phyloP scores from a whole-genome alignment of 2,329 filamentous ascomycete species.

The Fusarium mangiferae region DNA sequence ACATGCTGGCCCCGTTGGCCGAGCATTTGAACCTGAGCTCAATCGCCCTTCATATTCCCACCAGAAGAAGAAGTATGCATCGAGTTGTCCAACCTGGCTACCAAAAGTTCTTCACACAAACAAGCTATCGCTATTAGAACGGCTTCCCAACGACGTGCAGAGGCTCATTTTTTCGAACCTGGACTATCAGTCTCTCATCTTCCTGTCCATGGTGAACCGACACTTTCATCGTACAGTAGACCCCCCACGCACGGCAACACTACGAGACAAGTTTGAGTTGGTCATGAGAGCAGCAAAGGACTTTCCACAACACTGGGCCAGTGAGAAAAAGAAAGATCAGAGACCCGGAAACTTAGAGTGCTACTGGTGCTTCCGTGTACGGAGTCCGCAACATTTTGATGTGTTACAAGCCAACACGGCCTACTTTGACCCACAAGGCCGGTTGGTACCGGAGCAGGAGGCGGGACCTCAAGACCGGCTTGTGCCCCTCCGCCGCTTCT shows the following conservation, averaged over 20 bases:
- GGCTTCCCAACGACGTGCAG: slow-evolving; percentile 49
- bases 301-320: slow-evolving; percentile 54
- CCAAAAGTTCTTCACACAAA: slow-evolving; percentile 7
- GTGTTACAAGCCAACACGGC: slow-evolving; percentile 48
- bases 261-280: slow-evolving; percentile 52
- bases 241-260: slow-evolving; percentile 49
- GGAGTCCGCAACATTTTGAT: slow-evolving; percentile 53
- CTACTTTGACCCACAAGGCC: slow-evolving; percentile 47
- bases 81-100: slow-evolving; percentile 20
- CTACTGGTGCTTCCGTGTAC: slow-evolving; percentile 56
- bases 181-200: slow-evolving; percentile 56
- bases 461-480: slow-evolving; percentile 45
- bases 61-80: slow-evolving; percentile 9
- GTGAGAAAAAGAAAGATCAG: slow-evolving; percentile 50
- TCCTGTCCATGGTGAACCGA: slow-evolving; percentile 51
- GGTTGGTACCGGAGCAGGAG: slow-evolving; percentile 45
- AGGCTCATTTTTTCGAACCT: slow-evolving; percentile 48
- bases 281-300: slow-evolving; percentile 55
- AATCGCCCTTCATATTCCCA: slow-evolving; percentile 16
- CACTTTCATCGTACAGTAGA: slow-evolving; percentile 49
- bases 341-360: slow-evolving; percentile 56
- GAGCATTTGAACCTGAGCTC: slow-evolving; percentile 24
- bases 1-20: slow-evolving; percentile 19
- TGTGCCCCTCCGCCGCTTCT: slow-evolving; percentile 52
- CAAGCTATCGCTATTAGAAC: slow-evolving; percentile 46